Evolutionary conservation across 2,329 filamentous ascomycete genomes (phyloP), one percentile per base, ranked within the genome.

Genomic region (Diplodia intermedia): DNA sequence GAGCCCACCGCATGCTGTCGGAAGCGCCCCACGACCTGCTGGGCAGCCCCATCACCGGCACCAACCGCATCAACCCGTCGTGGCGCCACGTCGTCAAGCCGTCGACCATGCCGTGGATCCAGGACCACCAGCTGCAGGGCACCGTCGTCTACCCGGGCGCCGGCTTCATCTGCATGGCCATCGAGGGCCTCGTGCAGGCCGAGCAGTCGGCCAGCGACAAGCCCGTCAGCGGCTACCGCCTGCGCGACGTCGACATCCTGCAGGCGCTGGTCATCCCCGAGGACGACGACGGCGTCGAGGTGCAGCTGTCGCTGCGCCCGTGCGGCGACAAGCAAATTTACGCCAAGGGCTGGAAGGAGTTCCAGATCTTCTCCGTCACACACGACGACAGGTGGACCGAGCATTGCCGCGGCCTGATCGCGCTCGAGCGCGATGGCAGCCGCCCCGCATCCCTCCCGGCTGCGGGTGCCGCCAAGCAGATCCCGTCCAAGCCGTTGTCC

Each of bases 61-160:
- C 73, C 12, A 63, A 63, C 47, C 43, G 15, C 4, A 14, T 23
- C 50, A 70, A 60, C 43, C 69, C 63, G 68, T 63, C 4, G 52
- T 76, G 69, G 71, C 71, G 53, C 33, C 70, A 52, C 65, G 73
- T 50, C 69, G 69, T 67, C 55, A 69, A 36, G 68, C 56, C n/a
- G 43, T 73, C 70, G 62, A 70, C 75, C 67, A 40, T 69, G 40
- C 67, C 73, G 47, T 76, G 76, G 71, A 53, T 72, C 49, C 36
- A 69, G 15, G 29, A 71, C 65, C 76, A 73, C 70, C 69, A 38
- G 66, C 72, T 74, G 33, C 73, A 77, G 61, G 69, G 68, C 15
- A 65, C 71, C 1, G 72, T 71, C 15, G 68, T 78, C 15, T 78
- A 72, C 61, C 77, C 77, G 2, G 75, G 70, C 8, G 73, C 76